A percentile compares a stretch with the other conserved stretches of the same genome.
Conservation (phyloP, 2,329 filamentous ascomycete species). For the Elsinoe necatrix region DNA sequence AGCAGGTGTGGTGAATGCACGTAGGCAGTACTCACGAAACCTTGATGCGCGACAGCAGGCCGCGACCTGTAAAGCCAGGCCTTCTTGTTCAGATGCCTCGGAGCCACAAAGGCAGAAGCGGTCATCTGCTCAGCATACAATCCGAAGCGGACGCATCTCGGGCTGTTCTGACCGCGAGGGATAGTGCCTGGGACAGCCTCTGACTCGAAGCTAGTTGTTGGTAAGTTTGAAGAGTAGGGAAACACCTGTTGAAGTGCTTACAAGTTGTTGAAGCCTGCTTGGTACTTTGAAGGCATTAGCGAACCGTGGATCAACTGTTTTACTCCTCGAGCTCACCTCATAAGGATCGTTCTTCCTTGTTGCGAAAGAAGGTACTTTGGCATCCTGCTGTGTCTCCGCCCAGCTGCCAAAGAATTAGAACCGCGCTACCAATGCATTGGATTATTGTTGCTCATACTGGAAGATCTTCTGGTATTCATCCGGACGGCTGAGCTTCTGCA, state of each 20-base stretch:
- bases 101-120: slow-evolving; percentile 38
- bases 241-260: slow-evolving; percentile 25
- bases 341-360: slow-evolving; percentile 48
- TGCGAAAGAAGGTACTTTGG: slow-evolving; percentile 46
- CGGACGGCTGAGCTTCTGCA: slow-evolving; percentile 16
- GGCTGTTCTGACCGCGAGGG: slow-evolving; percentile 36
- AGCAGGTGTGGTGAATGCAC: background rate
- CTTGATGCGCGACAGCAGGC: slow-evolving; percentile 36
- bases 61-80: slow-evolving; percentile 39
- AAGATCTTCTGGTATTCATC: slow-evolving; percentile 21
- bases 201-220: slow-evolving; percentile 30
- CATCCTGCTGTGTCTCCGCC: slow-evolving; percentile 54
- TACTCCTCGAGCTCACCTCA: slow-evolving; percentile 31
- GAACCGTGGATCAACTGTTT: background rate
- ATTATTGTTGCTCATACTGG: slow-evolving; percentile 15
- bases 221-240: slow-evolving; percentile 25
- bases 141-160: slow-evolving; percentile 36
- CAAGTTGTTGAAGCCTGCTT: slow-evolving; percentile 49
- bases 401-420: slow-evolving; percentile 29
- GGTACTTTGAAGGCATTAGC: slow-evolving; percentile 35
- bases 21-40: slow-evolving; percentile 19
- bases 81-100: slow-evolving; percentile 35
- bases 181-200: slow-evolving; percentile 37
- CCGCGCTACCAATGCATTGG: background rate
- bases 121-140: slow-evolving; percentile 41